These are phyloP conservation scores for Immersiporthe knoxdaviesiana DNA, from an alignment of 2,329 filamentous ascomycete species.

Conservation along the genomic window DNA sequence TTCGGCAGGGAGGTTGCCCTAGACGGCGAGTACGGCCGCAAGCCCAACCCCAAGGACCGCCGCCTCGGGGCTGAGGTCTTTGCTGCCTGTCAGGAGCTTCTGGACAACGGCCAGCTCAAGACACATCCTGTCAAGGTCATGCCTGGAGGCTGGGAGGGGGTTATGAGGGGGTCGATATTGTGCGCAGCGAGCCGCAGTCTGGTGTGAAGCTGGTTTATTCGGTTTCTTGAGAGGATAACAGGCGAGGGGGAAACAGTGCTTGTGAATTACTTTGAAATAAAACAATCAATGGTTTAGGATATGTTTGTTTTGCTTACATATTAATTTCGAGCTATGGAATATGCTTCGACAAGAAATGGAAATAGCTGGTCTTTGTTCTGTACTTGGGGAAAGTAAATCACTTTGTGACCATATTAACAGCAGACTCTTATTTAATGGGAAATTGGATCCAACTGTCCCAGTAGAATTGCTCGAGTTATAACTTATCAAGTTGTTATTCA, in stretches of 20 bases:
- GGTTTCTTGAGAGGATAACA: neutral
- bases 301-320: too few relatives aligned
- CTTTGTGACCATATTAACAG: too few relatives aligned
- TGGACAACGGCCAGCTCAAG: neutral
- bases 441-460: too few relatives aligned
- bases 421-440: too few relatives aligned
- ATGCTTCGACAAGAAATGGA: too few relatives aligned
- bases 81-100: neutral
- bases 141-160: constrained; percentile 1
- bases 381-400: too few relatives aligned
- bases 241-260: neutral
- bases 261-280: neutral
- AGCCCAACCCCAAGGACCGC: neutral
- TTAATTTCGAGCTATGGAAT: too few relatives aligned
- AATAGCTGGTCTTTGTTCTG: too few relatives aligned
- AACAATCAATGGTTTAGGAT: too few relatives aligned
- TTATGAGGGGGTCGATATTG: neutral
- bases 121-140: constrained; percentile 4
- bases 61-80: neutral
- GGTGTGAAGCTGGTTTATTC: constrained; percentile 1
- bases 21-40: neutral
- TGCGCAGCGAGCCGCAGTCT: neutral
- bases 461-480: too few relatives aligned
- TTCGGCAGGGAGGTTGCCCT: neutral
- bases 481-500: too few relatives aligned